phyloP scores from a whole-genome alignment of 352 stramenopile species.

The Pythium biforme region DNA sequence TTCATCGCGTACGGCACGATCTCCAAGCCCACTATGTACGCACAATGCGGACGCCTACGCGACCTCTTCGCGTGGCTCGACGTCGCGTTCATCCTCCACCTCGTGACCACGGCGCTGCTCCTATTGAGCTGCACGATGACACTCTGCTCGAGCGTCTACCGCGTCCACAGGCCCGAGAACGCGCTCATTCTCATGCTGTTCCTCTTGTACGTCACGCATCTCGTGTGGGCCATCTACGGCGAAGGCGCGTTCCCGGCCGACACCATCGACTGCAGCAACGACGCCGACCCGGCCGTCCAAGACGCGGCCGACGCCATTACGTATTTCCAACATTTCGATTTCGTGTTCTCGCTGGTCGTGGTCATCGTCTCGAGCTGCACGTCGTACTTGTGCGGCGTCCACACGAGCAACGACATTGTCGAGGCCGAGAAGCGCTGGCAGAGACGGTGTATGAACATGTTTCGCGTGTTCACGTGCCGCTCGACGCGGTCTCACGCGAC shows the following conservation, averaged over 20 bases:
- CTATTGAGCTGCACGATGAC: conserved; percentile 40
- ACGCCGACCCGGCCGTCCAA: conserved; percentile 48
- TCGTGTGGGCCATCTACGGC: conserved; percentile 61
- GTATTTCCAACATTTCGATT: conserved; percentile 72
- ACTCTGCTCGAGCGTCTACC: conserved; percentile 57
- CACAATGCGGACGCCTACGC: conserved; percentile 39
- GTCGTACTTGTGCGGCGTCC: conserved; percentile 68
- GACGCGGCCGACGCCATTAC: conserved; percentile 53
- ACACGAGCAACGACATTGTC: conserved; percentile 47
- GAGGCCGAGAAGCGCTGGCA: conserved; percentile 70
- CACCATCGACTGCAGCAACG: conserved; percentile 47
- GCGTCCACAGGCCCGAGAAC: conserved; percentile 47
- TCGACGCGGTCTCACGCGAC: conserved; percentile 34
- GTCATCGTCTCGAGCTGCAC: conserved; percentile 41
- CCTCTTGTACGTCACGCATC: conserved; percentile 48
- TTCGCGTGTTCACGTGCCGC: conserved; percentile 55
- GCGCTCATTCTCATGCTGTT: conserved; percentile 60
- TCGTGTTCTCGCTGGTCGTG: conserved; percentile 51
- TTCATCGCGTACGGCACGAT: conserved; percentile 52
- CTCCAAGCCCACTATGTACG: conserved; percentile 36
- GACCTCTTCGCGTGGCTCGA: conserved; percentile 62
- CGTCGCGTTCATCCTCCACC: conserved; percentile 53
- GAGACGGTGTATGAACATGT: conserved; percentile 57
- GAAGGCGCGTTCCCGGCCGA: conserved; percentile 49
- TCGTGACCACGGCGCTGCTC: conserved; percentile 41